Conservation (phyloP, 2,329 filamentous ascomycete species). For the Ambrosiella xylebori region DNA sequence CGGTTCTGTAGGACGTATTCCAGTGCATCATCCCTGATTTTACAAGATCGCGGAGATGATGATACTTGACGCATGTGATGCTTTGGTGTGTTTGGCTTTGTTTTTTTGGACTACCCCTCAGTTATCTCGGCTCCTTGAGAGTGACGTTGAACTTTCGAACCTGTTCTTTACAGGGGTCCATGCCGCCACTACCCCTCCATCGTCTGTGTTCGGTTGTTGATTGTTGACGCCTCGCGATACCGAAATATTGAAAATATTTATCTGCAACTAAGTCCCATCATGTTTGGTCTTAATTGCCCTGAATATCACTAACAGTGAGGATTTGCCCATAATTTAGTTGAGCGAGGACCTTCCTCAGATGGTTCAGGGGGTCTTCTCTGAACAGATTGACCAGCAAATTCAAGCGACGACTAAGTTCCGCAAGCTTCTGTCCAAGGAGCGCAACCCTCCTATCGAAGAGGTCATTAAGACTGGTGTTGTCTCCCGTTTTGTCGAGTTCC, state of each 20-base stretch:
- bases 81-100: background rate
- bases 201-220: background rate
- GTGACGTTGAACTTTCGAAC: background rate
- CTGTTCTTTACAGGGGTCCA: constrained; percentile 4
- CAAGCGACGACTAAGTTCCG: constrained; percentile 95
- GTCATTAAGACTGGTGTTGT: constrained; percentile 99
- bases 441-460: constrained; percentile 96
- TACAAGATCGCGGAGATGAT: background rate
- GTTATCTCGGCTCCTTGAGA: background rate
- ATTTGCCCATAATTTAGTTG: constrained; percentile 38
- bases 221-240: background rate
- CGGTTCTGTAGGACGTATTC: background rate
- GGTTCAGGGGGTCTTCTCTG: constrained; percentile 95
- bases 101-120: background rate
- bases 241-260: background rate
- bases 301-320: too few relatives aligned
- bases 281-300: background rate
- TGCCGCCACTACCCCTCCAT: constrained; percentile 10
- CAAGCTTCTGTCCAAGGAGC: constrained; percentile 95
- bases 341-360: constrained; percentile 97
- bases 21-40: background rate
- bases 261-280: background rate
- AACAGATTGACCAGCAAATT: constrained; percentile 96
- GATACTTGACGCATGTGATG: background rate
- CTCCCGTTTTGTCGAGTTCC: constrained; percentile 92